Conservation (phyloP, 2,329 filamentous ascomycete species). For the Sporothrix sp. region DNA sequence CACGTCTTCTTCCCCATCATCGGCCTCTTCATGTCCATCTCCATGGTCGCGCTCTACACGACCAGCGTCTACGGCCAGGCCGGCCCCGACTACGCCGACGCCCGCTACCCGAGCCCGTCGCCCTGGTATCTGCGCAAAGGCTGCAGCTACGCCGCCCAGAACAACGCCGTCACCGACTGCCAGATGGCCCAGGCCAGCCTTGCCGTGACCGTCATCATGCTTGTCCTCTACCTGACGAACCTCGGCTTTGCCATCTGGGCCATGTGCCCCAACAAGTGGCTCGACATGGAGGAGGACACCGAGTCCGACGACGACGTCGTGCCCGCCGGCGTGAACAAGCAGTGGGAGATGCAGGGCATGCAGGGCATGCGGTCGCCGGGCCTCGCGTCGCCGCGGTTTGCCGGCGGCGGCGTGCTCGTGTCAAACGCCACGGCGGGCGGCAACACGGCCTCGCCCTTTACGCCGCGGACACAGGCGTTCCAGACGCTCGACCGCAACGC, state of each 20-base stretch:
- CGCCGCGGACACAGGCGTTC: constrained; percentile 31
- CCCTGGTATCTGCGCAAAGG: constrained; percentile 69
- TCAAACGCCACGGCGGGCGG: neutral
- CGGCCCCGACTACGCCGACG: constrained; percentile 62
- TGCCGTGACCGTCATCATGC: constrained; percentile 54
- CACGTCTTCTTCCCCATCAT: constrained; percentile 60
- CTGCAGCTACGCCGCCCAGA: constrained; percentile 50
- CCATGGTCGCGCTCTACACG: constrained; percentile 52
- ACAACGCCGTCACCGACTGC: constrained; percentile 49
- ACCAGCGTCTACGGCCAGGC: constrained; percentile 62
- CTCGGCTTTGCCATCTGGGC: constrained; percentile 49
- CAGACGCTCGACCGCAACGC: neutral
- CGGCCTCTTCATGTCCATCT: constrained; percentile 46
- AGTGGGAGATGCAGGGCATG: constrained; percentile 37
- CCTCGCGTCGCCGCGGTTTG: neutral
- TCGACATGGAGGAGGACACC: constrained; percentile 37
- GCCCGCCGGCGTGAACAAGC: constrained; percentile 28
- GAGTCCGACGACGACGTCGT: constrained; percentile 27
- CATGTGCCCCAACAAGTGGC: constrained; percentile 45
- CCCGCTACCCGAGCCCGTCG: constrained; percentile 47
- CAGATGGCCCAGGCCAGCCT: constrained; percentile 58
- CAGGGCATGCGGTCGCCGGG: constrained; percentile 10
- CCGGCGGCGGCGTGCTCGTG: neutral
- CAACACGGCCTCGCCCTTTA: constrained; percentile 9
- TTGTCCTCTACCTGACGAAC: constrained; percentile 51